phyloP scores from a whole-genome alignment of 2,329 filamentous ascomycete species.

The Didymella arachidicola region DNA sequence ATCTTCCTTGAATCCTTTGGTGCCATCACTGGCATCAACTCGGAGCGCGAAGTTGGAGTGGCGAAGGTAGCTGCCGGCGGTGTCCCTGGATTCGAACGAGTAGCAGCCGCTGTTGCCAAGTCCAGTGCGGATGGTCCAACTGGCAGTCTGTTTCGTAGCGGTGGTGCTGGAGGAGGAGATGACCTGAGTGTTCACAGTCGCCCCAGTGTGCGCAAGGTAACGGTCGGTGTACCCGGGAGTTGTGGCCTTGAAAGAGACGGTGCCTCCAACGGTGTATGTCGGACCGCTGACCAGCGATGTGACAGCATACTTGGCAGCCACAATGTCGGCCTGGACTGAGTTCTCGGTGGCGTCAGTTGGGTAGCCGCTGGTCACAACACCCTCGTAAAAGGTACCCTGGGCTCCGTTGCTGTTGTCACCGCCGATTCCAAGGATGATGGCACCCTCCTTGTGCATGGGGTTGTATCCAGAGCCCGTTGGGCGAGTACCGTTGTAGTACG shows the following conservation, averaged over 20 bases:
- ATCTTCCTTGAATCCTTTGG: conserved; percentile 66
- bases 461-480: conserved; percentile 64
- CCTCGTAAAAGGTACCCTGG: conserved; percentile 71
- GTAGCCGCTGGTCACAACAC: conserved; percentile 69
- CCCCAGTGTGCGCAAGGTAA: conserved; percentile 63
- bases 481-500: conserved; percentile 66
- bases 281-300: conserved; percentile 59
- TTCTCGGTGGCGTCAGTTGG: conserved; percentile 67
- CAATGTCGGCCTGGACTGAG: conserved; percentile 67
- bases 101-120: conserved; percentile 65
- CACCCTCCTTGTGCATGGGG: conserved; percentile 69
- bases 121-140: conserved; percentile 66
- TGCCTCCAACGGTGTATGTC: conserved; percentile 58
- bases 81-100: conserved; percentile 68
- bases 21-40: conserved; percentile 61
- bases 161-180: conserved; percentile 61
- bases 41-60: conserved; percentile 63
- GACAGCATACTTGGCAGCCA: conserved; percentile 64
- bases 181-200: conserved; percentile 63
- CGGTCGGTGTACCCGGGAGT: conserved; percentile 62
- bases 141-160: conserved; percentile 61
- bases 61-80: conserved; percentile 65
- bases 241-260: conserved; percentile 64
- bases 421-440: conserved; percentile 74
- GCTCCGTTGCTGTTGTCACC: conserved; percentile 68